These are phyloP conservation scores for Passiflora organensis DNA, from an alignment of 345 rosid genomes.

Conservation along the genomic window DNA sequence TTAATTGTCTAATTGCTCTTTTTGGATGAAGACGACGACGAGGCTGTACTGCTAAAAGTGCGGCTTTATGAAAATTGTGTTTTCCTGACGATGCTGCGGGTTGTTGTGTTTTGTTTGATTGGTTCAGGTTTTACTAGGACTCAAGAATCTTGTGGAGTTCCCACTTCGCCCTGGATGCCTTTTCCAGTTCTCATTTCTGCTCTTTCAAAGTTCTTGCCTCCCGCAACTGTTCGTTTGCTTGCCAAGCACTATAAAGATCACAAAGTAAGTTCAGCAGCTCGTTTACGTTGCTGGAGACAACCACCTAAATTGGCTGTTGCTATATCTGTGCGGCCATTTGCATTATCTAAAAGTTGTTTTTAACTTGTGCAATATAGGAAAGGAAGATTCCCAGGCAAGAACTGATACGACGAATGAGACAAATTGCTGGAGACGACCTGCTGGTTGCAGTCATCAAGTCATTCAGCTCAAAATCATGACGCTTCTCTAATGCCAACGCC, in stretches of 20 bases:
- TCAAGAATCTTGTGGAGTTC: constrained; percentile 26
- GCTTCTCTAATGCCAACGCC: background rate
- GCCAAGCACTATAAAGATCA: constrained; percentile 47
- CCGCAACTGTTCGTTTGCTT: constrained; percentile 33
- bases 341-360: too few relatives aligned
- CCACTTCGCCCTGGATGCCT: constrained; percentile 78
- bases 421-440: constrained; percentile 61
- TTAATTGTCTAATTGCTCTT: too few relatives aligned
- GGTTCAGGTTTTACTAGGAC: constrained; percentile 25
- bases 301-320: too few relatives aligned
- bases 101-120: too few relatives aligned
- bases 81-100: too few relatives aligned
- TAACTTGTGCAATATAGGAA: constrained; percentile 32
- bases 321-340: too few relatives aligned
- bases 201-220: constrained; percentile 50
- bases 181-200: constrained; percentile 55
- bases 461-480: constrained; percentile 38
- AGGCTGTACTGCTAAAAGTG: too few relatives aligned
- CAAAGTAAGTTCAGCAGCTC: constrained; percentile 21
- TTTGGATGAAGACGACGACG: too few relatives aligned
- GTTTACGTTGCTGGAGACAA: too few relatives aligned
- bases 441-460: constrained; percentile 62
- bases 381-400: constrained; percentile 59
- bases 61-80: too few relatives aligned
- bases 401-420: constrained; percentile 50